Base-by-base conservation (phyloP, 345 rosid species). In the Xanthoceras sorbifolium region DNA sequence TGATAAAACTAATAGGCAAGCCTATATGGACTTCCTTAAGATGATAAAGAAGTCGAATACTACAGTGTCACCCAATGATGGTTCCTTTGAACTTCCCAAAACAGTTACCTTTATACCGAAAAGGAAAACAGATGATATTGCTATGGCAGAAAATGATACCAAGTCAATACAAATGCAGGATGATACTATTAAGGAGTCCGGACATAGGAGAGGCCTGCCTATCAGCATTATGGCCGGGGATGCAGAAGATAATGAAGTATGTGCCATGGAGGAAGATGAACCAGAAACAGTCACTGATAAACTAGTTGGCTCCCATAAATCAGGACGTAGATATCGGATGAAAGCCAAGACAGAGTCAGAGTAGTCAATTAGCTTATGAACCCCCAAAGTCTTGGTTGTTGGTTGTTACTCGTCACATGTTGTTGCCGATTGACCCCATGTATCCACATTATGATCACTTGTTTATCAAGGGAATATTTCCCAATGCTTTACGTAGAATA, bases 231-330 rank as follows among this genome's bases (percentile, higher is more conserved):
- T 89, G 25, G 85, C 84, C 0, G 81, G 71, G 28, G 89, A 81
- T 77, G 73, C 80, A 20, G 76, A 81, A 62, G 90, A 80, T 22
- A 69, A 59, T 61, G 91, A 78, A 32, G 76, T 71, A 73, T 84
- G 82, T 76, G 87, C 89, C 25, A 88, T 90, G 94, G 93, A 89
- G 55, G 97, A 92, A 86, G 97, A 91, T 78, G 86, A 87, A 73
- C 81, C 82, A 4, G 91, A 86, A 74, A 61, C 80, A 64, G 73
- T 23, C n/a, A 29, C 63, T 44, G 76, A 62, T 59, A 79, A 67
- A 52, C 76, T 67, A 67, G 61, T 26, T 42, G 20, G 40, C 59
- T 71, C 78, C 17, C 71, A 68, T 60, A 89, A 74, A 85, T 64
- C 86, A 15, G 82, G 82, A 22, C 89, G 97, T 15, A 87, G 80